A percentile compares a stretch with the other conserved stretches of the same genome.
These are phyloP conservation scores for Penicillium pancosmium DNA, from an alignment of 495 filamentous ascomycete genomes.

Conservation along the genomic window DNA sequence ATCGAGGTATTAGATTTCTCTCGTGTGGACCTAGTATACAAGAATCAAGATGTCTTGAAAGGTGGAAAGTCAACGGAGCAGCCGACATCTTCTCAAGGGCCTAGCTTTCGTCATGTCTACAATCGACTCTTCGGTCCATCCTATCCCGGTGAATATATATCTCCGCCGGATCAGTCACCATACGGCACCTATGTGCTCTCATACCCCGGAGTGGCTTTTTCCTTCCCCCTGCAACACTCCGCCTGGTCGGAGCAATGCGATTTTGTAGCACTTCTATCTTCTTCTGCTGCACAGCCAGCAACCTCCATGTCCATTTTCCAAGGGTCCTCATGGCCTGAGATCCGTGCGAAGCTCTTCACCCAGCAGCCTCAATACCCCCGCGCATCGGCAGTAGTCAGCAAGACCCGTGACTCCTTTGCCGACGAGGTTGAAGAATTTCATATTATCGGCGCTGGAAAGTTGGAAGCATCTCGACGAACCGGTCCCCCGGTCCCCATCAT, in stretches of 20 bases:
- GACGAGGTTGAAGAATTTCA: constrained; percentile 83
- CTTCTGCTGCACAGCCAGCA: constrained; percentile 71
- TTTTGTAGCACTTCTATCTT: constrained; percentile 83
- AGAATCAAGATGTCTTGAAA: constrained; percentile 81
- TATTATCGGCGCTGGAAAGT: constrained; percentile 70
- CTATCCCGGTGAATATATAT: constrained; percentile 87
- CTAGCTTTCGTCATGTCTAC: constrained; percentile 88
- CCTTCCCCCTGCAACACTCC: constrained; percentile 75
- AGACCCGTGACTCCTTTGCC: constrained; percentile 63
- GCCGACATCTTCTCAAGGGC: constrained; percentile 56
- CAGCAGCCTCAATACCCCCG: constrained; percentile 68
- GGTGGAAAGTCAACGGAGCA: constrained; percentile 50
- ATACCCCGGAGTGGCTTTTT: constrained; percentile 91
- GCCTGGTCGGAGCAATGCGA: constrained; percentile 83
- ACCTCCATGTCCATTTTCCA: constrained; percentile 85
- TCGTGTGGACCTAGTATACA: constrained; percentile 80
- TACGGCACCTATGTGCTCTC: constrained; percentile 81
- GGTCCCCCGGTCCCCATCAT: constrained; percentile 64
- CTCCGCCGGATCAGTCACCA: constrained; percentile 54
- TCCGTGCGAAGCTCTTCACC: constrained; percentile 73
- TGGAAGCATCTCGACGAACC: constrained; percentile 72
- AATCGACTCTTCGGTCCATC: constrained; percentile 88
- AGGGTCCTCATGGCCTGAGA: constrained; percentile 86
- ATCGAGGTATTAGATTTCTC: constrained; percentile 91
- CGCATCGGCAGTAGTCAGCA: constrained; percentile 55